Evolutionary conservation across 768 basidiomycete species (phyloP).

Genomic region (Kwoniella dejecticola): DNA sequence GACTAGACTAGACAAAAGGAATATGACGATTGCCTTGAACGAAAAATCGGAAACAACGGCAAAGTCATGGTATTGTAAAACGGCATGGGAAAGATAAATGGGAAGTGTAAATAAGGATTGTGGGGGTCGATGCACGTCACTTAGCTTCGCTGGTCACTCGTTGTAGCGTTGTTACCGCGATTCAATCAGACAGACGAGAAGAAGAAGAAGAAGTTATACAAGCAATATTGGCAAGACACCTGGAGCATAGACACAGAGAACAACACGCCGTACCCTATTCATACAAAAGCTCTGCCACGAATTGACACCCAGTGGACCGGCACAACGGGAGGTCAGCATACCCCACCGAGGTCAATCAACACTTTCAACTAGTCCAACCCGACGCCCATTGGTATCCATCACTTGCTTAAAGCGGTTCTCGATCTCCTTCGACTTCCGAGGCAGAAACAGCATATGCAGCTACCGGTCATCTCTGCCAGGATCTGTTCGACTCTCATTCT

Average conservation of each 20-base stretch:
- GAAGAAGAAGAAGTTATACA: no score
- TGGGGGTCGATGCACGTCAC: slow-evolving; percentile 8
- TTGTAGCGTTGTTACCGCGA: no score
- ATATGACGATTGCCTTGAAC: slow-evolving; percentile 7
- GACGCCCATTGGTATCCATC: no score
- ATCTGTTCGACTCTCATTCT: no score
- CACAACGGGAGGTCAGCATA: no score
- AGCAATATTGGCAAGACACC: no score
- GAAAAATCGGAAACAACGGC: background rate
- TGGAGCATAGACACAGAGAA: no score
- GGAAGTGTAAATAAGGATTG: background rate
- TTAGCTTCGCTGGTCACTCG: background rate
- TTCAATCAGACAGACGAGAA: no score
- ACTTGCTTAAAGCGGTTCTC: background rate
- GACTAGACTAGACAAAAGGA: background rate
- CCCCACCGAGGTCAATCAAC: background rate
- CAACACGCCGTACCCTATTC: no score
- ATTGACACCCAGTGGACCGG: no score
- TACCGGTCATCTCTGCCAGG: no score
- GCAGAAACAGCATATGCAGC: background rate
- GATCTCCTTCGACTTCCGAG: background rate
- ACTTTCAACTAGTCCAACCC: background rate
- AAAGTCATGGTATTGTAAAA: background rate
- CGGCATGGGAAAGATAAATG: background rate
- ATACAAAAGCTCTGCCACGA: no score